Conservation (phyloP, 2,329 filamentous ascomycete genomes). For the Iodosphaeria phyllophila region DNA sequence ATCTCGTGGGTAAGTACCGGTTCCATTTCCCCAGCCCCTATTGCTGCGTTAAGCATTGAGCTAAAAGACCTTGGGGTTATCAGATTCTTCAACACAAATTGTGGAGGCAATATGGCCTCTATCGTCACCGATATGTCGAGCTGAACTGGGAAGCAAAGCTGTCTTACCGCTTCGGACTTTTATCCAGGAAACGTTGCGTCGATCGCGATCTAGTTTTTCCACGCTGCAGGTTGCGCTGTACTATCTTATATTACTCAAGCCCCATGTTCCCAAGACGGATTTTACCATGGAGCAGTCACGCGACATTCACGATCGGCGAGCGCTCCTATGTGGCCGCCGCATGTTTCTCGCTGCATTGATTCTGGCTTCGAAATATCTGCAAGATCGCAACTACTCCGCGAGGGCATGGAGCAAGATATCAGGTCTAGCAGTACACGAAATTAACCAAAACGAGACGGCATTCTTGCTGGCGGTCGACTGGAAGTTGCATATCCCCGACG, state of each 20-base stretch:
- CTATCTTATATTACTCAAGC: slow-evolving; percentile 86
- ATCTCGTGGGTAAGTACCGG: slow-evolving; percentile 76
- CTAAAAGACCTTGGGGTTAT: slow-evolving; percentile 13
- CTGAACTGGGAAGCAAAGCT: slow-evolving; percentile 52
- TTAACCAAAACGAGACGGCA: slow-evolving; percentile 90
- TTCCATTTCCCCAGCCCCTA: no score
- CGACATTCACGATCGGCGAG: slow-evolving; percentile 53
- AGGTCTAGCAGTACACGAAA: slow-evolving; percentile 79
- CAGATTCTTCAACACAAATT: slow-evolving; percentile 93
- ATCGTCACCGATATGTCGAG: slow-evolving; percentile 61
- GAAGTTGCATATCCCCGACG: slow-evolving; percentile 84
- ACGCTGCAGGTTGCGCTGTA: slow-evolving; percentile 93
- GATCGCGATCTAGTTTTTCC: slow-evolving; percentile 92
- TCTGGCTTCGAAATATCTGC: slow-evolving; percentile 90
- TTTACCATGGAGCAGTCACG: slow-evolving; percentile 73
- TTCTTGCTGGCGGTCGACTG: slow-evolving; percentile 83
- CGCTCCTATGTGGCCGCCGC: slow-evolving; percentile 84
- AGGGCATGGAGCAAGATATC: slow-evolving; percentile 99
- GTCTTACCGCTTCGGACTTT: slow-evolving; percentile 85
- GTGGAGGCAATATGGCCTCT: slow-evolving; percentile 95
- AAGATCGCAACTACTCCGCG: slow-evolving; percentile 94
- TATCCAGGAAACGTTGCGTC: slow-evolving; percentile 89
- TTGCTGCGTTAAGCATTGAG: no score
- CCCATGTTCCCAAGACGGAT: slow-evolving; percentile 65
- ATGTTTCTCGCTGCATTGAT: slow-evolving; percentile 96